Conservation (phyloP, 2,329 filamentous ascomycete genomes). For the Beauveria sp. region DNA sequence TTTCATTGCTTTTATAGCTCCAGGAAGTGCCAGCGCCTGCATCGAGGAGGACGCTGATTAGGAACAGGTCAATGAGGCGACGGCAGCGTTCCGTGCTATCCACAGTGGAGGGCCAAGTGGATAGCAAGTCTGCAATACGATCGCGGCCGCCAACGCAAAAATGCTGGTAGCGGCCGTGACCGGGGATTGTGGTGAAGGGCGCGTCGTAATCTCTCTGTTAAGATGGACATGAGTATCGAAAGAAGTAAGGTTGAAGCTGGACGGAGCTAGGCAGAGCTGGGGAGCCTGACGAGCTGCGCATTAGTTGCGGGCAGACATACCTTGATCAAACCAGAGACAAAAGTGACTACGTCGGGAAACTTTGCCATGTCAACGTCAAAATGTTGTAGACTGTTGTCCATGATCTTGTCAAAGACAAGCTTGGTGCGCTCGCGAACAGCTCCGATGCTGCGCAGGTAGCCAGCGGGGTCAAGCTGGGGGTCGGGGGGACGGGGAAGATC, state of each 20-base stretch:
- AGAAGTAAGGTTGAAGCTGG: not conserved
- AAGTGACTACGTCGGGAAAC: slow-evolving; percentile 74
- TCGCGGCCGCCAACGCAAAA: slow-evolving; percentile 75
- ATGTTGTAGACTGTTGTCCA: slow-evolving; percentile 69
- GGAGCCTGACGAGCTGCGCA: not conserved
- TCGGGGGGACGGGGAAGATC: slow-evolving; percentile 80
- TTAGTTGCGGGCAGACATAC: slow-evolving; percentile 38
- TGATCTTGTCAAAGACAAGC: slow-evolving; percentile 68
- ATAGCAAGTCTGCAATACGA: slow-evolving; percentile 62
- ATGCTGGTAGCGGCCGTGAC: slow-evolving; percentile 81
- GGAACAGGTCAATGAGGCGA: slow-evolving; percentile 68
- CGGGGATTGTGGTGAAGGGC: slow-evolving; percentile 59
- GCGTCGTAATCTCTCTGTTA: slow-evolving; percentile 47
- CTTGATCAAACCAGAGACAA: slow-evolving; percentile 93
- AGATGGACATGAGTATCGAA: not conserved
- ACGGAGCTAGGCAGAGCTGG: not conserved
- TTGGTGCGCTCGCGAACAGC: slow-evolving; percentile 75
- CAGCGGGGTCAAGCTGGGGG: slow-evolving; percentile 78
- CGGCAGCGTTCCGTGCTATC: slow-evolving; percentile 69
- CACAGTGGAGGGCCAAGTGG: slow-evolving; percentile 59
- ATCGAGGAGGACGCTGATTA: slow-evolving; percentile 74
- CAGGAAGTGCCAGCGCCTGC: slow-evolving; percentile 85
- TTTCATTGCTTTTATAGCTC: slow-evolving; percentile 89
- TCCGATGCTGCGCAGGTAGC: slow-evolving; percentile 83
- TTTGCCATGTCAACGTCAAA: slow-evolving; percentile 85